Evolutionary conservation across 805 yeast species (phyloP).

Genomic region (Ogataea parapolymorpha): DNA sequence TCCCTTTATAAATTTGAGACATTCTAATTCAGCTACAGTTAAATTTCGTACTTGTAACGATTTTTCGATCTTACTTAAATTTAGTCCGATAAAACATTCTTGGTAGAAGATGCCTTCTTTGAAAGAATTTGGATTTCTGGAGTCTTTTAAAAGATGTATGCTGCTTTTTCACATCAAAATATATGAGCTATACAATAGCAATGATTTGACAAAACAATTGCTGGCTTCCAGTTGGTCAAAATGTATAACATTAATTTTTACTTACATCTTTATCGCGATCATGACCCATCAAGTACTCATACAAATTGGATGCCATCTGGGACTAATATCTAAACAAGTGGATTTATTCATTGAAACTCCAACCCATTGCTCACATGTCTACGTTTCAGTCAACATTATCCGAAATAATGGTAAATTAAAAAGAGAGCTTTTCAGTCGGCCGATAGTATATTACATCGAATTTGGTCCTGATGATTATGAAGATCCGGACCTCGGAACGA

Average conservation of each 20-base stretch:
- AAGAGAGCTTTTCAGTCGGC: conserved; percentile 26
- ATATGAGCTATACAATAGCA: neutral
- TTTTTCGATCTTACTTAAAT: too few relatives aligned
- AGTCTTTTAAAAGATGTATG: neutral
- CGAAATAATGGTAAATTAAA: conserved; percentile 6
- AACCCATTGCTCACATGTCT: conserved; percentile 74
- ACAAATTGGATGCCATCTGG: neutral
- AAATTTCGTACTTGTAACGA: too few relatives aligned
- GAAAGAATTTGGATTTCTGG: neutral
- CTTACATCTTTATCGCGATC: neutral
- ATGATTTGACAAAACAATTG: neutral
- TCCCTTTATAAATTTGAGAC: too few relatives aligned
- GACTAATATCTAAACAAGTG: neutral
- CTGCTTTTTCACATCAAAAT: neutral
- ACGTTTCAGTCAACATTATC: conserved; percentile 46
- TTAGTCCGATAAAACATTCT: too few relatives aligned
- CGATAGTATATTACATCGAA: conserved; percentile 64
- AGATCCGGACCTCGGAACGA: conserved; percentile 69
- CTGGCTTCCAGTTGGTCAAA: neutral
- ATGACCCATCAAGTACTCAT: neutral
- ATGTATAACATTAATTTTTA: neutral
- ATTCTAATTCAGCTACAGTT: too few relatives aligned
- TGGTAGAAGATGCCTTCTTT: too few relatives aligned
- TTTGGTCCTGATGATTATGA: conserved; percentile 80
- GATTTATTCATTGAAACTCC: conserved; percentile 71